Evolutionary conservation across 208 protist species (phyloP).

Genomic region (Trypanosoma brucei): DNA sequence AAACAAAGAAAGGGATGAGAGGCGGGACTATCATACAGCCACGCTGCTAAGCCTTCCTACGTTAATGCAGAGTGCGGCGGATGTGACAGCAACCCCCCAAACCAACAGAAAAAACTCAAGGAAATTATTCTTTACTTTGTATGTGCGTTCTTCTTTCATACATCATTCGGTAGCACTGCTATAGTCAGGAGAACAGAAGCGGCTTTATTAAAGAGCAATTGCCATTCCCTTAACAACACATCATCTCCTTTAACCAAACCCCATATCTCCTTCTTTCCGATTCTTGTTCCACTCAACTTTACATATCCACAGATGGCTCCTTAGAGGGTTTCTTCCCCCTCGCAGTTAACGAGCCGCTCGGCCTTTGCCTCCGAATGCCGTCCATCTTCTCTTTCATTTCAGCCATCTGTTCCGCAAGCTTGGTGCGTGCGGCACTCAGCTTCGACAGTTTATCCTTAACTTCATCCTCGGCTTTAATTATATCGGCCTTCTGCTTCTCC

Average conservation of each 20-base stretch:
- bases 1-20: not conserved
- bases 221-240: not conserved
- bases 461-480: not conserved
- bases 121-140: not conserved
- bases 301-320: not conserved
- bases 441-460: not conserved
- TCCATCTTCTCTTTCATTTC: not conserved
- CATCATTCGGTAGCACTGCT: not conserved
- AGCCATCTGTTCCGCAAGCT: not conserved
- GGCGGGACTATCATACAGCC: not conserved
- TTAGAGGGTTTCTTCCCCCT: not conserved
- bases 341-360: not conserved
- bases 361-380: not conserved
- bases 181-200: not conserved
- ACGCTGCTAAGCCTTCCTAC: not conserved
- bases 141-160: not conserved
- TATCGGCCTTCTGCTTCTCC: slow-evolving; percentile 1
- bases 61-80: not conserved
- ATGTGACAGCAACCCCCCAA: not conserved
- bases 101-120: not conserved
- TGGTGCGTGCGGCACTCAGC: not conserved
- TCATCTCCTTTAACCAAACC: not conserved
- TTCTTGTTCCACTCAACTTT: not conserved
- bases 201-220: not conserved
- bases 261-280: not conserved